Percentiles rank a stretch among this genome's conserved stretches.
phyloP scores from a whole-genome alignment of 2,329 filamentous ascomycete genomes.

The Monilinia laxa region DNA sequence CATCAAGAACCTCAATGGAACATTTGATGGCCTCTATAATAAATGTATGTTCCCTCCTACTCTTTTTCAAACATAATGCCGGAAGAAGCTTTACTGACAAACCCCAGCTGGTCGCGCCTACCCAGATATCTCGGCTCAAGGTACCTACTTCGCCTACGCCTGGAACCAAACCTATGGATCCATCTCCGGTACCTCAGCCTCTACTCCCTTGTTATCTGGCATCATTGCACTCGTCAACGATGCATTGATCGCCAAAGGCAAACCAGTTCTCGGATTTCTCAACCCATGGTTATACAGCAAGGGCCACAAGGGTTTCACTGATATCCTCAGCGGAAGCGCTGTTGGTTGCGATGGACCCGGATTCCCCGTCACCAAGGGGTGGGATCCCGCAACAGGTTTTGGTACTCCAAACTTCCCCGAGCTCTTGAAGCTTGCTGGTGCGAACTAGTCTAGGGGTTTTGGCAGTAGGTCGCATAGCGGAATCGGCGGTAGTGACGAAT shows the following conservation, averaged over 20 bases:
- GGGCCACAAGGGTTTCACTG: slow-evolving; percentile 43
- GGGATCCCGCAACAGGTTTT: slow-evolving; percentile 43
- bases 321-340: slow-evolving; percentile 42
- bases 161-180: slow-evolving; percentile 42
- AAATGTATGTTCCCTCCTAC: slow-evolving; percentile 22
- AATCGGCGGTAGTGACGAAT: background rate
- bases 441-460: background rate
- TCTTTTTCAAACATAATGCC: background rate
- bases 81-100: background rate
- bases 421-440: slow-evolving; percentile 8
- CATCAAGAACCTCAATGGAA: slow-evolving; percentile 44
- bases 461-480: too few relatives aligned
- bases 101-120: slow-evolving; percentile 46
- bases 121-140: slow-evolving; percentile 55
- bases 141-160: slow-evolving; percentile 53
- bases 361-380: slow-evolving; percentile 39
- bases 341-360: slow-evolving; percentile 41
- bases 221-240: slow-evolving; percentile 63
- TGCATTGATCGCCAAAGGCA: slow-evolving; percentile 52
- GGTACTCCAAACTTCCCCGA: slow-evolving; percentile 37
- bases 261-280: slow-evolving; percentile 45
- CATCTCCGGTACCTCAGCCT: slow-evolving; percentile 54
- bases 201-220: slow-evolving; percentile 55
- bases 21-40: slow-evolving; percentile 50
- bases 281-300: slow-evolving; percentile 46